Evolutionary conservation across 257 asterid genomes (phyloP).

Genomic region (Solanum pinnatisectum): DNA sequence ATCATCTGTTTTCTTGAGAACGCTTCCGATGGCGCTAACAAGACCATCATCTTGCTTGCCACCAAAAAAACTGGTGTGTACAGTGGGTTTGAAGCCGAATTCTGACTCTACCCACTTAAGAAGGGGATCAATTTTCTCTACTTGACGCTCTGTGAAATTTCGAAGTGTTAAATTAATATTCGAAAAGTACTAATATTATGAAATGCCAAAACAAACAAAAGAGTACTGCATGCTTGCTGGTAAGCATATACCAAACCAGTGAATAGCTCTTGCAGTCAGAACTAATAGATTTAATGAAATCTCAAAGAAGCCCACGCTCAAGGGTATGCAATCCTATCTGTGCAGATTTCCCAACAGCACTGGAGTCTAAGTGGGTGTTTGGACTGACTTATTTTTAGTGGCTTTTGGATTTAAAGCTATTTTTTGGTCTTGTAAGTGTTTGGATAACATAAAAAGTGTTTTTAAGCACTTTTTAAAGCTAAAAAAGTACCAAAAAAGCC

Average conservation of each 20-base stretch:
- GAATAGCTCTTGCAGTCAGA: background rate
- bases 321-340: no score
- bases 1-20: constrained; percentile 55
- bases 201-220: background rate
- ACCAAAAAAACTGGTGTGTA: constrained; percentile 72
- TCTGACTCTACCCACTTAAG: constrained; percentile 77
- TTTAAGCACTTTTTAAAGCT: no score
- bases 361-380: background rate
- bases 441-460: no score
- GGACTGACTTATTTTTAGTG: no score
- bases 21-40: constrained; percentile 42
- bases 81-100: constrained; percentile 64
- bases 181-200: background rate
- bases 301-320: no score
- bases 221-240: background rate
- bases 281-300: no score
- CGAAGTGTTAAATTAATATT: background rate
- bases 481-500: no score
- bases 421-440: no score
- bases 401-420: no score
- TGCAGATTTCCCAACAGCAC: no score
- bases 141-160: constrained; percentile 58
- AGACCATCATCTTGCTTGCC: constrained; percentile 79
- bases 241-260: background rate
- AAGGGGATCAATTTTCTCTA: constrained; percentile 71